phyloP scores from a whole-genome alignment of 148 eudicot species.

The Oxyria digyna region DNA sequence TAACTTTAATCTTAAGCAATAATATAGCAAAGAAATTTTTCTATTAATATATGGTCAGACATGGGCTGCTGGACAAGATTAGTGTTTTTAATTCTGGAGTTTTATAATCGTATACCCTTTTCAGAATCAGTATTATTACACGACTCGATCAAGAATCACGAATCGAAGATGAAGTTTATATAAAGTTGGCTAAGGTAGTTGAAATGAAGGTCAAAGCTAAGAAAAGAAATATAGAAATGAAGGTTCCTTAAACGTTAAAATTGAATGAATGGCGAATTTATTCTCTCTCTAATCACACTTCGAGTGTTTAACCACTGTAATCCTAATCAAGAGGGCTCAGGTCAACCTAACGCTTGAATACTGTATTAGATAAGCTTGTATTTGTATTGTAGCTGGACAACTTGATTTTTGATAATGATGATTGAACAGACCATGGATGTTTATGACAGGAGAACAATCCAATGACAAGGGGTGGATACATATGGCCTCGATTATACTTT shows the following conservation, averaged over 20 bases:
- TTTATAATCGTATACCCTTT: no score
- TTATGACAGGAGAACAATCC: constrained; percentile 2
- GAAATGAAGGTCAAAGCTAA: not conserved
- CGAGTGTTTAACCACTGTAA: not conserved
- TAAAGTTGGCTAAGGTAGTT: no score
- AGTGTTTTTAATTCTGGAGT: no score
- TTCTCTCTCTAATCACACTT: not conserved
- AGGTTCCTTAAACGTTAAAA: no score
- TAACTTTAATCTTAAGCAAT: no score
- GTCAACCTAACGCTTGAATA: not conserved
- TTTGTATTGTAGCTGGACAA: not conserved
- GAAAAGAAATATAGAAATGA: not conserved
- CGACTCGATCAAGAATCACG: no score
- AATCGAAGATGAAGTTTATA: no score
- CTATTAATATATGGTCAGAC: no score
- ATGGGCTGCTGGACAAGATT: no score
- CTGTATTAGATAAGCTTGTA: not conserved
- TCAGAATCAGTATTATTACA: no score
- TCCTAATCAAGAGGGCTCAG: not conserved
- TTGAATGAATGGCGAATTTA: no score
- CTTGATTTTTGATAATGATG: not conserved
- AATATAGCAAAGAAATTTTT: no score
- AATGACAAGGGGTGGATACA: not conserved
- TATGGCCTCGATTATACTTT: not conserved
- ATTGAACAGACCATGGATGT: not conserved